Conservation (phyloP, 257 asterid species). For the Plantago ovata region DNA sequence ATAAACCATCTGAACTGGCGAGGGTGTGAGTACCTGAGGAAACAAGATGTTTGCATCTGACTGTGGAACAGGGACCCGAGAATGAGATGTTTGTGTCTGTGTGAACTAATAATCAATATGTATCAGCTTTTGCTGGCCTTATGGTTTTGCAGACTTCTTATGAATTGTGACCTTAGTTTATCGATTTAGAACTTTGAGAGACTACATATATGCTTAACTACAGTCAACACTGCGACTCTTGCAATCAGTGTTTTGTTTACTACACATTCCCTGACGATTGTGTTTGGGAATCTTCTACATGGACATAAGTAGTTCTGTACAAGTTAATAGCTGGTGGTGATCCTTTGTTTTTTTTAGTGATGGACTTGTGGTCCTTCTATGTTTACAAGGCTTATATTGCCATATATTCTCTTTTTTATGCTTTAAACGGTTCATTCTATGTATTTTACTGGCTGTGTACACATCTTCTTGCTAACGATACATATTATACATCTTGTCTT, state of each 20-base stretch:
- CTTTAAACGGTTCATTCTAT: conserved; percentile 1
- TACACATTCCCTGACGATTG: no score
- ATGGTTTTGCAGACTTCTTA: not conserved
- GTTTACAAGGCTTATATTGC: not conserved
- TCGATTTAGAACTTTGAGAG: not conserved
- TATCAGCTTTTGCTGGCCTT: not conserved
- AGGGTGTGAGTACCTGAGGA: not conserved
- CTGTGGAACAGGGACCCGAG: no score
- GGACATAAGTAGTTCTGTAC: no score
- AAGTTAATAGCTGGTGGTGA: no score
- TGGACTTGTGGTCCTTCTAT: no score
- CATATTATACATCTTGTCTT: not conserved
- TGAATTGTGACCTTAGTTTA: not conserved
- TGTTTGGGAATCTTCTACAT: no score
- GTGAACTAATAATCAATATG: no score
- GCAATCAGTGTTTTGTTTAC: no score
- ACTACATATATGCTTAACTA: no score
- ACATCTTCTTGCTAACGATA: not conserved
- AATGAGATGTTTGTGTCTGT: not conserved
- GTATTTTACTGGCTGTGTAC: not conserved
- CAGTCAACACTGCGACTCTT: no score
- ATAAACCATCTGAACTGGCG: not conserved
- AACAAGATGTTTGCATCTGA: no score
- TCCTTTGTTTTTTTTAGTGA: no score
- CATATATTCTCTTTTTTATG: not conserved